Base-by-base conservation (phyloP, 2,329 filamentous ascomycete genomes). In the Echinosphaeria canescens region DNA sequence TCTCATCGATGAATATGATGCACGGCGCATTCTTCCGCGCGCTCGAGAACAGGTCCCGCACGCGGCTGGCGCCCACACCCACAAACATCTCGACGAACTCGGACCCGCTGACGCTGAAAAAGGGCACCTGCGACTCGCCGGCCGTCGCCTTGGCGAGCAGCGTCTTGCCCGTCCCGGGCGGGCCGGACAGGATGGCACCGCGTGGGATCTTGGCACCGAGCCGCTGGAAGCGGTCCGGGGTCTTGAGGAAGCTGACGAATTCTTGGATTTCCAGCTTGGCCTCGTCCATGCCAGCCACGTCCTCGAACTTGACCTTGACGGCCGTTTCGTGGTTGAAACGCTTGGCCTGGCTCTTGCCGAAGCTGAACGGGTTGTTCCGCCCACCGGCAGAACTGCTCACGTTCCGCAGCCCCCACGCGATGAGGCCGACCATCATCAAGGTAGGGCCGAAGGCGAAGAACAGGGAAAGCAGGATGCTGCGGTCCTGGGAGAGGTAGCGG, bases 61-160 rank as follows among this genome's bases (percentile, higher is more conserved):
- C 88, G 50, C 88, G 70, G 16, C 85, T 95, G 13, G 88, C 80
- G 50, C 88, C 88, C 32, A 98, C 88, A 67, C 88, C 88, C 27
- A 98, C 88, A 46, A 98, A 98, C 85, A 98, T 98, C 54, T 98
- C 88, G 17, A 98, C 85, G 44, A 98, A 98, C 48, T 98, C 88
- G 26, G 88, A 98, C 45, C 88, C 88, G 48, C 82, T 93, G 40
- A 98, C 88, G 42, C 80, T 92, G 63, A 84, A 98, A 62, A 98
- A 98, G 1, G 88, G 88, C 17, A 98, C 88, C 23, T 78, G 75
- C 15, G 88, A 93, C 54, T 98, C 88, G 46, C 88, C 88, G 27
- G 88, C 88, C 8, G 88, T 98, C 10, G 88, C 88, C 56, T 98
- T 98, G 34, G 88, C 88, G 24, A 98, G 67, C 33, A 98, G 56